A percentile compares a stretch with the other conserved stretches of the same genome.
Evolutionary conservation across 1,284 basidiomycete genomes (phyloP).

Genomic region (Inonotus hispidus): DNA sequence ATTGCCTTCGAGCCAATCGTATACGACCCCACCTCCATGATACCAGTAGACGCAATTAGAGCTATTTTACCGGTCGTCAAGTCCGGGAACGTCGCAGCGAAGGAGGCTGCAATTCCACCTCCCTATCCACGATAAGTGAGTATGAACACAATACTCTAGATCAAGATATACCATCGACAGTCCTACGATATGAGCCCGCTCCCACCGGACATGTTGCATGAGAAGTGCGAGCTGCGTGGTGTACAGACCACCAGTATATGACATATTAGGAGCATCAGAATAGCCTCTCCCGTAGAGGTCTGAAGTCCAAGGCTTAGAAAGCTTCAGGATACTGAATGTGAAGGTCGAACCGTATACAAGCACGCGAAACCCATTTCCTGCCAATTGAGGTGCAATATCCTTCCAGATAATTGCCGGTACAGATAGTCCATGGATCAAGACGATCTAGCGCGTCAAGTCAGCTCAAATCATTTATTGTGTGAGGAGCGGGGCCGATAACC

Average conservation of each 20-base stretch:
- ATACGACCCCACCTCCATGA: slow-evolving; percentile 48
- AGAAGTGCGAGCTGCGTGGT: slow-evolving; percentile 74
- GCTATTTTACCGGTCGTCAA: slow-evolving; percentile 58
- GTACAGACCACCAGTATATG: slow-evolving; percentile 59
- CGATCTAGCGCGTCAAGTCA: slow-evolving; percentile 39
- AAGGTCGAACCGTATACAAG: slow-evolving; percentile 56
- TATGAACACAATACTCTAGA: neutral
- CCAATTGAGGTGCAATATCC: slow-evolving; percentile 59
- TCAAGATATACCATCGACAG: slow-evolving; percentile 58
- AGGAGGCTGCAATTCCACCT: slow-evolving; percentile 64
- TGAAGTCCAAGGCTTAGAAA: slow-evolving; percentile 24
- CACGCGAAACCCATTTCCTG: slow-evolving; percentile 61
- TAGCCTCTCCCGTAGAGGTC: slow-evolving; percentile 79
- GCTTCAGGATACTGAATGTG: neutral
- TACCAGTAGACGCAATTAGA: slow-evolving; percentile 61
- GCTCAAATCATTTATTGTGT: neutral
- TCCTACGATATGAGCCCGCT: slow-evolving; percentile 56
- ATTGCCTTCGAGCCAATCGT: neutral
- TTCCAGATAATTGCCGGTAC: slow-evolving; percentile 72
- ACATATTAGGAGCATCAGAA: slow-evolving; percentile 65
- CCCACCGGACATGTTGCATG: slow-evolving; percentile 71
- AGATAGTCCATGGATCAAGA: slow-evolving; percentile 74
- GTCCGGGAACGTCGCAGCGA: slow-evolving; percentile 62
- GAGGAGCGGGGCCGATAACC: slow-evolving; percentile 34
- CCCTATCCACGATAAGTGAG: slow-evolving; percentile 40